Percentiles rank a stretch among this genome's conserved stretches.
Conservation (phyloP, 176 grass and related monocot species). For the Rhipidocladum racemiflorum region DNA sequence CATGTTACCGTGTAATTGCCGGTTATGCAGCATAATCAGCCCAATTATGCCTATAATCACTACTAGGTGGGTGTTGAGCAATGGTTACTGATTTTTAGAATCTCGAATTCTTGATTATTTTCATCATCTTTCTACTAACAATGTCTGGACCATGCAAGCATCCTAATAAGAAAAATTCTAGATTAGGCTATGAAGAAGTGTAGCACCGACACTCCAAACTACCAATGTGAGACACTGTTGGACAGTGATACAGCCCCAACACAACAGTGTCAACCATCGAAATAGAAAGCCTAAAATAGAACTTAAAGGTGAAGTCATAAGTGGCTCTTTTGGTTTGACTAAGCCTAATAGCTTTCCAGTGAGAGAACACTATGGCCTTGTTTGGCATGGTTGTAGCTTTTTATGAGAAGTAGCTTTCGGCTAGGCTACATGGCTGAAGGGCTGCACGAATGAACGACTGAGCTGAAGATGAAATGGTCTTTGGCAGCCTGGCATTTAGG, state of each 20-base stretch:
- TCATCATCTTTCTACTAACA: background rate
- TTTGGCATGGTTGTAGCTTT: too few relatives aligned
- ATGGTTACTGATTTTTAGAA: too few relatives aligned
- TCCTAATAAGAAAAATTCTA: conserved; percentile 6
- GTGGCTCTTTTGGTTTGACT: conserved; percentile 5
- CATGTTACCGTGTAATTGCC: too few relatives aligned
- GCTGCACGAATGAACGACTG: too few relatives aligned
- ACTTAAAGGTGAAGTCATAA: background rate
- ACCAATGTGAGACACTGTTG: background rate
- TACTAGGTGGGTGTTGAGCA: too few relatives aligned
- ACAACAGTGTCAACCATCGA: background rate
- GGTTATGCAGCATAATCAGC: too few relatives aligned
- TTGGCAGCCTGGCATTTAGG: too few relatives aligned
- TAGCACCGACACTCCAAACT: background rate
- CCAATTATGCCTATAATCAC: too few relatives aligned
- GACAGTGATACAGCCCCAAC: too few relatives aligned
- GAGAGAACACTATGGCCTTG: background rate
- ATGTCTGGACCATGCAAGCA: background rate
- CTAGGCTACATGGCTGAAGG: too few relatives aligned
- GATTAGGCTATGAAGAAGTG: background rate
- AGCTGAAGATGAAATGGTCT: too few relatives aligned
- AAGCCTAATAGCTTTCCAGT: background rate
- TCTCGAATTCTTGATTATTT: background rate
- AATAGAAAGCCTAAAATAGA: background rate
- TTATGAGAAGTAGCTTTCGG: too few relatives aligned